Evolutionary conservation across 306 rosid species (phyloP).

Genomic region (Herpetospermum pedunculosum): DNA sequence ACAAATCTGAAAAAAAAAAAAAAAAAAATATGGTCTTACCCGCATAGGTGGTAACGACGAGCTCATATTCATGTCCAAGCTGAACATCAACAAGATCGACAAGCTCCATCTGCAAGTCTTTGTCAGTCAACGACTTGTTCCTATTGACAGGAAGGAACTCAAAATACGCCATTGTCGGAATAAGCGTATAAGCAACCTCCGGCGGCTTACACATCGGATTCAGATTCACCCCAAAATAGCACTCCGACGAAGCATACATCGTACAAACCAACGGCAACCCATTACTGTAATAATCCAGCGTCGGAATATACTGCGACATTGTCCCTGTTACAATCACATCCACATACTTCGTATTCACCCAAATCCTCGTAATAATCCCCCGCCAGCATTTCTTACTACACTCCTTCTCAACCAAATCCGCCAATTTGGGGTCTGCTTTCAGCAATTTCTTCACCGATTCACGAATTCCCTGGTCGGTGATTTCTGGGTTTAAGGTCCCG

Average conservation of each 20-base stretch:
- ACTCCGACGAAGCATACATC: conserved; percentile 87
- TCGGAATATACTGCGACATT: conserved; percentile 88
- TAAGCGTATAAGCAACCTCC: conserved; percentile 70
- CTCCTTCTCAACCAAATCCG: conserved; percentile 39
- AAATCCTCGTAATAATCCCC: conserved; percentile 66
- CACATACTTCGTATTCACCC: conserved; percentile 87
- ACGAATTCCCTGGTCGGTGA: conserved; percentile 35
- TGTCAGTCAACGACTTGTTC: conserved; percentile 29
- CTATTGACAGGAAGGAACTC: conserved; percentile 58
- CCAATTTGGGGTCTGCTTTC: conserved; percentile 40
- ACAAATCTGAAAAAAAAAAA: too few species aligned
- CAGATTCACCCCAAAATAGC: conserved; percentile 78
- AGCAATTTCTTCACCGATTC: conserved; percentile 46
- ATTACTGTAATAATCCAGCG: conserved; percentile 64
- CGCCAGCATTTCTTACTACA: conserved; percentile 52
- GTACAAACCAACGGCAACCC: conserved; percentile 80
- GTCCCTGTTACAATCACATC: conserved; percentile 94
- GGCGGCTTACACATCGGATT: conserved; percentile 64
- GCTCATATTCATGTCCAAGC: conserved; percentile 86
- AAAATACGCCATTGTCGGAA: conserved; percentile 77
- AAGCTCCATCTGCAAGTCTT: conserved; percentile 29
- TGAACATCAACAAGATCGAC: conserved; percentile 70
- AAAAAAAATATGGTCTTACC: conserved; percentile 22
- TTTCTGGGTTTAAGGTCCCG: conserved; percentile 35
- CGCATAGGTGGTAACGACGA: conserved; percentile 74